Evolutionary conservation across 805 yeast species (phyloP), one percentile per base, ranked within the genome.

Genomic region (Ogataea nitratoaversa): DNA sequence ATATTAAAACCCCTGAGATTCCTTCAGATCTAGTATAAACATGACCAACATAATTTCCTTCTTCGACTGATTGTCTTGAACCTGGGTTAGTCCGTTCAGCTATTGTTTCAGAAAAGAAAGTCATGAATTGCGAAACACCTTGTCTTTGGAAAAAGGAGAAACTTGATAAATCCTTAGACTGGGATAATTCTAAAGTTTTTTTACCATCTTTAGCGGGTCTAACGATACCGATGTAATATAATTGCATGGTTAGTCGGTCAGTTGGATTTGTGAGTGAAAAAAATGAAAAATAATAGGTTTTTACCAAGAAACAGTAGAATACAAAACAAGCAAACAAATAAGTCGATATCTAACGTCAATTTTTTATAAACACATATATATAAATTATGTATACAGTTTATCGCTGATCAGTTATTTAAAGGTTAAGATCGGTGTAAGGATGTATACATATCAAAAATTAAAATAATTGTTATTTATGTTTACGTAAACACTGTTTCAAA

Each of bases 11-110:
- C 47, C 95, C 96, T 18, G 95, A 84, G 27, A 91, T 59, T 3
- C 97, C 98, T 63, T 93, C 98, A 19, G 84, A 65, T 52, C 98
- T 76, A 23, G 90, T 81, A 63, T 84, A 93, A 0, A 89, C 91
- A 63, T 93, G 98, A 6, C 96, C 97, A 8, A 87, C 74, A 63
- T 93, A 91, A 65, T 74, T 72, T 41, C 89, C 90, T 63, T 93
- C 97, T 62, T 93, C 96, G 38, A 93, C 85, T 60, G 88, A 77
- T 64, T 93, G 99, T 67, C 98, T 81, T 66, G 88, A 91, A 35
- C 96, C 95, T 1, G 91, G 72, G 30, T 72, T 66, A 2, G 99
- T 93, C 66, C 99, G 80, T 48, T 81, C 82, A 13, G 95, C 80
- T 19, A 91, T 91, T 3, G 99, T 93, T 55, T 80, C 86, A 19